Evolutionary conservation across 257 asterid species (phyloP).

Genomic region (Salvia hispanica): DNA sequence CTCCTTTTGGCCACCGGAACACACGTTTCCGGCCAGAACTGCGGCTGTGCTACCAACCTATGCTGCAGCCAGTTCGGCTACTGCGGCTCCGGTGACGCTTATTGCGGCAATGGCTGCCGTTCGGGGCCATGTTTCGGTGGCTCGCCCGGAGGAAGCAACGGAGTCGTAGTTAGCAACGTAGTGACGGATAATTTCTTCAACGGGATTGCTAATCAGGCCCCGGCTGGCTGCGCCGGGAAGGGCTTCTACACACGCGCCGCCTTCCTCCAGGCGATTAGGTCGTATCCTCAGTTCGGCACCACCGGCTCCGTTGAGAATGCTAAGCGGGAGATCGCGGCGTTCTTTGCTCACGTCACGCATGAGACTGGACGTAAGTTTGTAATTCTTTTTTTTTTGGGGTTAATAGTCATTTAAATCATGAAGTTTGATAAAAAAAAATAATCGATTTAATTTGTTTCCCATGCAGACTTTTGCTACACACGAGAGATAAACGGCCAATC

Average conservation of each 20-base stretch:
- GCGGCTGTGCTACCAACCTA: too few species aligned
- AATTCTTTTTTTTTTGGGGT: too few species aligned
- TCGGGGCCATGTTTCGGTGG: too few species aligned
- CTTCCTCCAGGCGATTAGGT: constrained; percentile 29
- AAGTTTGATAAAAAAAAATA: too few species aligned
- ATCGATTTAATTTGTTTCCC: too few species aligned
- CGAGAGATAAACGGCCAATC: constrained; percentile 22
- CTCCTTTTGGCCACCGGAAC: too few species aligned
- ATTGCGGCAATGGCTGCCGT: constrained; percentile 48
- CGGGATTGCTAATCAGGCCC: constrained; percentile 41
- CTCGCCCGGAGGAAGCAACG: background rate
- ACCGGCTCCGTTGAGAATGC: constrained; percentile 38
- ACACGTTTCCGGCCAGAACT: too few species aligned
- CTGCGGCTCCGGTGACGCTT: constrained; percentile 43
- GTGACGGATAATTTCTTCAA: constrained; percentile 38
- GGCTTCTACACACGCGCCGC: constrained; percentile 49
- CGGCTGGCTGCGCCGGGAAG: constrained; percentile 41
- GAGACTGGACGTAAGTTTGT: constrained; percentile 62
- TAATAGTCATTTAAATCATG: too few species aligned
- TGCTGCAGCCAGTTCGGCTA: background rate
- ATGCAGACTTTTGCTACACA: background rate
- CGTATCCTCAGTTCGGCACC: constrained; percentile 40
- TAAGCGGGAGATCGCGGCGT: constrained; percentile 60
- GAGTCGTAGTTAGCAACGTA: constrained; percentile 25
- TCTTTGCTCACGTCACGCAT: constrained; percentile 57